Base-by-base conservation (phyloP, 495 filamentous ascomycete species). In the Pseudoneurospora amorphoporcata region DNA sequence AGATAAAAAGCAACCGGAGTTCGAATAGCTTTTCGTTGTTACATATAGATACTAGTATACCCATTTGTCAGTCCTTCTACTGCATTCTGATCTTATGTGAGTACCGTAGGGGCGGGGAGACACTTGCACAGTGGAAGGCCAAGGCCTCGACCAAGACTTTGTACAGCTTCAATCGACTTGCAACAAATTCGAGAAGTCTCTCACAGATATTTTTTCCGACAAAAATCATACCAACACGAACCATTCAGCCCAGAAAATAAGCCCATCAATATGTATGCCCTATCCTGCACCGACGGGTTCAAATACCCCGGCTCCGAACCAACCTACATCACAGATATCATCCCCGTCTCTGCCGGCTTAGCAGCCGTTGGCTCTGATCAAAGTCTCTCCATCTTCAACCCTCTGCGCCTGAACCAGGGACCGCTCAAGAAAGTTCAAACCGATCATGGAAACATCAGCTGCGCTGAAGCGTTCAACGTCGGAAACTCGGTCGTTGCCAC, bases 381-480 rank as follows among this genome's bases (percentile, higher is more conserved):
- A 76, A 84, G 84, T 42, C 79, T 91, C 10, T 86, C 86, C 53
- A 76, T 89, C 19, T 83, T 90, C 73, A 82, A 90, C 73, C 84
- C 86, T 2, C 71, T 81, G 4, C 78, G 76, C 58, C 79, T 89
- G 42, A 80, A 77, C 69, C 75, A 77, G 14, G 82, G 81, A 3
- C 84, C 86, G 0, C 45, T 81, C 10, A 79, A 80, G 68, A 77
- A 80, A 4, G 79, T 88, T 10, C 70, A 78, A 41, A 84, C 84
- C 3, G 78, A 83, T 45, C 87, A 90, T 73, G 81, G 83, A 1
- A 87, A 88, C 72, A 80, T 91, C 72, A 89, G 87, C n/a, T 87
- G 85, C 70, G 82, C 90, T 4, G 82, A 83, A 71, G 81, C 82
- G 3, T 84, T 85, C 37, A 82, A 84, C 71, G 76, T 77, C 2